Percentiles rank a stretch among this genome's conserved stretches.
Conservation (phyloP, 257 asterid genomes). For the Solanum chiquidenum region DNA sequence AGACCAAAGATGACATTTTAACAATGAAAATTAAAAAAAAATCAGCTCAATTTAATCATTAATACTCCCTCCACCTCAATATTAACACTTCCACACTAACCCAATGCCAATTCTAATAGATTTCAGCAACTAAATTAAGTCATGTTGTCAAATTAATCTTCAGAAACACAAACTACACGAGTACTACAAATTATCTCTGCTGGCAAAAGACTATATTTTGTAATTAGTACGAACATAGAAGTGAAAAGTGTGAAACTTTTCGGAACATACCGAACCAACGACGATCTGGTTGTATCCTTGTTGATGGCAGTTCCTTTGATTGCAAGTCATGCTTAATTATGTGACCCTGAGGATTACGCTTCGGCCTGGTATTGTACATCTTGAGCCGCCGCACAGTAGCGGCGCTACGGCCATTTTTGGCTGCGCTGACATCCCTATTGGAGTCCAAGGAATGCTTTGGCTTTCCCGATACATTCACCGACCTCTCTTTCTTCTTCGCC, state of each 20-base stretch:
- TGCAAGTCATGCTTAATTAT: constrained; percentile 69
- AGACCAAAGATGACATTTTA: neutral
- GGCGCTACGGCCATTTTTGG: constrained; percentile 58
- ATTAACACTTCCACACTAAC: neutral
- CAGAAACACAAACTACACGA: neutral
- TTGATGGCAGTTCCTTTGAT: constrained; percentile 79
- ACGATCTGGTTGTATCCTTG: constrained; percentile 90
- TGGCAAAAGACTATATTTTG: neutral
- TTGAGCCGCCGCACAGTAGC: constrained; percentile 92
- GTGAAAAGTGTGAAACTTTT: neutral
- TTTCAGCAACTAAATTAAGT: neutral
- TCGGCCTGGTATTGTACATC: constrained; percentile 76
- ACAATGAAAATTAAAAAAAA: neutral
- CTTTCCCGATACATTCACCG: constrained; percentile 83
- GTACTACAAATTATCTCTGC: neutral
- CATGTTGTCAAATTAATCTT: neutral
- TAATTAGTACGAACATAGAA: neutral
- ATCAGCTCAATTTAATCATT: neutral
- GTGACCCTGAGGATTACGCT: constrained; percentile 45
- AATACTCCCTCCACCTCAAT: neutral
- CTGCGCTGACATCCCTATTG: constrained; percentile 30
- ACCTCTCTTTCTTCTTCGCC: constrained; percentile 71
- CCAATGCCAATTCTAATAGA: neutral
- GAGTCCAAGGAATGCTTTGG: constrained; percentile 88
- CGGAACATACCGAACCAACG: constrained; percentile 73